Conservation (phyloP, 495 filamentous ascomycete genomes). For the Elaphomyces granulatus region DNA sequence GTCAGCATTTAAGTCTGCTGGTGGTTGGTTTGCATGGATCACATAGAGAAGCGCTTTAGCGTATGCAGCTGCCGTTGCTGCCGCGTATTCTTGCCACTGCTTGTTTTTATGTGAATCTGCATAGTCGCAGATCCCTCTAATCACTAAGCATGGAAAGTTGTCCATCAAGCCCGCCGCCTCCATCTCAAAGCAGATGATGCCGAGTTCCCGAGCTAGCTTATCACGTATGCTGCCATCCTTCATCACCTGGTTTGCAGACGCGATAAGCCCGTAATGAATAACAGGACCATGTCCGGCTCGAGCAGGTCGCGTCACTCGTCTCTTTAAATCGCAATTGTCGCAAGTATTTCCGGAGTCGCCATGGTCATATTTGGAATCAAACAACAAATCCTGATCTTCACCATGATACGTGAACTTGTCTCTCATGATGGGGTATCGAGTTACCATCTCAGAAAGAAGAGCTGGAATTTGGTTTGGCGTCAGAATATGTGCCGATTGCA, state of each 20-base stretch:
- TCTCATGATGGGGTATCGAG: constrained; percentile 8
- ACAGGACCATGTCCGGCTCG: neutral
- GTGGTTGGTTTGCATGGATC: constrained; percentile 4
- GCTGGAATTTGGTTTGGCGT: constrained; percentile 5
- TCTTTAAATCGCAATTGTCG: neutral
- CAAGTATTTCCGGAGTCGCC: neutral
- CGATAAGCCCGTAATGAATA: constrained; percentile 11
- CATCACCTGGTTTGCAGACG: constrained; percentile 9
- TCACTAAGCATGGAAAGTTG: constrained; percentile 15
- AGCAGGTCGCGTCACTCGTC: neutral
- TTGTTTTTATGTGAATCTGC: constrained; percentile 22
- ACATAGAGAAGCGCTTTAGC: constrained; percentile 15
- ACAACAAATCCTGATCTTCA: constrained; percentile 16
- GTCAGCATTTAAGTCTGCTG: neutral
- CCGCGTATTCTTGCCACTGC: constrained; percentile 19
- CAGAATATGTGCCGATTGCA: constrained; percentile 10
- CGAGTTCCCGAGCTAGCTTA: constrained; percentile 16
- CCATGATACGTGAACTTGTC: constrained; percentile 12
- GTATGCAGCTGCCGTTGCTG: constrained; percentile 18
- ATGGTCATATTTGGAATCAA: constrained; percentile 17
- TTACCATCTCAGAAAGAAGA: constrained; percentile 9
- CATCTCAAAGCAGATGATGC: constrained; percentile 16
- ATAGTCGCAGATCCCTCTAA: constrained; percentile 22
- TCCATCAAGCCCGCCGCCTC: constrained; percentile 23
- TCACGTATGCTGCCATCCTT: constrained; percentile 6